Evolutionary conservation across 805 yeast genomes (phyloP), one percentile per base, ranked within the genome.

Genomic region (Priceomyces fermenticarens): DNA sequence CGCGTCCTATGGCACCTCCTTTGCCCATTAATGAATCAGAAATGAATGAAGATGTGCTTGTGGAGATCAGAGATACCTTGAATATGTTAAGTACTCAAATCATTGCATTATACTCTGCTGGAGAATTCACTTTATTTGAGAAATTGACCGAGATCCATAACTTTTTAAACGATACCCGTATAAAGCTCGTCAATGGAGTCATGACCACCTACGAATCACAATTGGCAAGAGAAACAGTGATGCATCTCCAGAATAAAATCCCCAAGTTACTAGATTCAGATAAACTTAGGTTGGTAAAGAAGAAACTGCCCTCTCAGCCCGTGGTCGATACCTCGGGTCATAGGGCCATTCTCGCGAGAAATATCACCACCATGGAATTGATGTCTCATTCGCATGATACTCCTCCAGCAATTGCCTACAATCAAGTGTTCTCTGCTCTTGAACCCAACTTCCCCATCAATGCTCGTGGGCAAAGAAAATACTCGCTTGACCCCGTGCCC

Each of bases 371-470:
- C 15, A 90, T 88, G 31, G 78, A 78, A 44, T 60, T 84, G 33
- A 74, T 76, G 51, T 57, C 74, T 12, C 47, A 48, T 39, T 48
- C 47, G 38, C 66, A 60, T 39, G 62, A 76, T 1, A 62, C 72
- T 31, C 81, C 89, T 4, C 77, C 84, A 16, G 57, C 63, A 32
- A 67, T 88, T 42, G 85, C 90, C 11, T 72, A 75, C 35, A 81
- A 77, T 56, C 93, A 88, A 59, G 65, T 82, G 38, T 72, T 82
- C 40, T 75, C 82, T 59, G 90, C 95, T 0, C 65, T 88, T 43
- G 78, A 84, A 9, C 83, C 88, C 12, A 79, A 80, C 47, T 87
- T 78, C 58, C 95, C 95, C 2, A 59, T 69, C 42, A 60, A 67
- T 44, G 64, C 66, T 20, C 71, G 66, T 44, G 47, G 55, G 34